phyloP scores from a whole-genome alignment of 352 stramenopile genomes.

The Globisporangium takayamanum region DNA sequence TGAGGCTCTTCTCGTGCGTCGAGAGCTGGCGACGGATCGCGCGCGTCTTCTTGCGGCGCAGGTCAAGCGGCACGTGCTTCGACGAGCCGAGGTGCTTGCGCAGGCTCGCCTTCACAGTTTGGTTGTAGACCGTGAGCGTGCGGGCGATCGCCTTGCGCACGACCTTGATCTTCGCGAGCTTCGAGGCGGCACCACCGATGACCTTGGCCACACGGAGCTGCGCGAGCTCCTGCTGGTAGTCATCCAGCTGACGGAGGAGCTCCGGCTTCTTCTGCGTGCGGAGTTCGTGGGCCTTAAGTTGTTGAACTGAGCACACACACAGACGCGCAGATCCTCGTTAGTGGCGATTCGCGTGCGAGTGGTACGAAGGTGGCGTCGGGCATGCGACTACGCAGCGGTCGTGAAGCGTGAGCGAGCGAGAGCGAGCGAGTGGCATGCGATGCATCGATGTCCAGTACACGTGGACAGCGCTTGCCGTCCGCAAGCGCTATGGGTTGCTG shows the following conservation, averaged over 20 bases:
- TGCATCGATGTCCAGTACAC: too few relatives aligned
- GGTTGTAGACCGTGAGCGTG: constrained; percentile 99
- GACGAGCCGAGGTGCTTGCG: constrained; percentile 90
- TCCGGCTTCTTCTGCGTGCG: constrained; percentile 97
- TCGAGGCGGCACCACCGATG: constrained; percentile 96
- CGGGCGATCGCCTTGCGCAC: constrained; percentile 99
- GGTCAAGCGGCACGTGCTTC: constrained; percentile 98
- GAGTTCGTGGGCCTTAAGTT: constrained; percentile 98
- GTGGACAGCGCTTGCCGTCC: too few relatives aligned
- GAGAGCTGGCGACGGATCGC: constrained; percentile 96
- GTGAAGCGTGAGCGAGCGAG: too few relatives aligned
- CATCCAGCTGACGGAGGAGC: constrained; percentile 96
- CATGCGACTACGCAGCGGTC: too few relatives aligned
- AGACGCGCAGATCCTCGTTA: constrained; percentile 1
- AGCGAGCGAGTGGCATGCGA: too few relatives aligned
- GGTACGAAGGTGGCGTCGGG: too few relatives aligned
- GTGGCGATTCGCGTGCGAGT: not conserved
- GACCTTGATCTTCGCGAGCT: constrained; percentile 99
- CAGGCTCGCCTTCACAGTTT: constrained; percentile 97
- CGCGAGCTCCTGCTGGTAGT: constrained; percentile 97
- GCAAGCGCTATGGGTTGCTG: too few relatives aligned
- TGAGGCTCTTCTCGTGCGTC: constrained; percentile 91
- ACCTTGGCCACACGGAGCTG: constrained; percentile 99
- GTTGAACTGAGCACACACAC: constrained; percentile 42
- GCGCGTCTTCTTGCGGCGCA: constrained; percentile 98